Percentiles rank a stretch among this genome's conserved stretches.
These are phyloP conservation scores for Chlorella sp. DNA, from an alignment of 139 green algal genomes.

Conservation along the genomic window DNA sequence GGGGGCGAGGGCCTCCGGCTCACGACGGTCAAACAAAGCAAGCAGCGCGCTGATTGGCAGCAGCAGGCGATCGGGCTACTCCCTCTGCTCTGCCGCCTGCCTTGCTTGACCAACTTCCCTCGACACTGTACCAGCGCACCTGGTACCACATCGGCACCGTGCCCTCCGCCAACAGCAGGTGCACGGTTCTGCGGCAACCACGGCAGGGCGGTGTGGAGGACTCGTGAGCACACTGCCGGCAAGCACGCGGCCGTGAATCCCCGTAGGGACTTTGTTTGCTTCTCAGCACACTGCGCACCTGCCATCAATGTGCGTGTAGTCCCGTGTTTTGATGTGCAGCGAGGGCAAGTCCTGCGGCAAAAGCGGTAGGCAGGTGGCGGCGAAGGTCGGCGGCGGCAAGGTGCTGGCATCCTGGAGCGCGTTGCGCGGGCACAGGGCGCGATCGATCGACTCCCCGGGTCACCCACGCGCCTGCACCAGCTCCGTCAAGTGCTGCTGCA, in stretches of 20 bases:
- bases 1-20: background rate
- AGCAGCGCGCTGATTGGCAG: background rate
- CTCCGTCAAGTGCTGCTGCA: slow-evolving; percentile 77
- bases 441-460: background rate
- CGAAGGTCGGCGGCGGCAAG: no score
- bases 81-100: no score
- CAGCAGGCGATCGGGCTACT: no score
- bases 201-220: no score
- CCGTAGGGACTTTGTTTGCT: background rate
- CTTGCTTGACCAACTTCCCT: no score
- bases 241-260: background rate
- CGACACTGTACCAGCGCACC: slow-evolving; percentile 35
- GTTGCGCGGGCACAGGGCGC: background rate
- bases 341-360: slow-evolving; percentile 71
- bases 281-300: slow-evolving; percentile 30
- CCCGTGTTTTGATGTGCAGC: slow-evolving; percentile 53
- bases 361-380: background rate
- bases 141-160: slow-evolving; percentile 91
- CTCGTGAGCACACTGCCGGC: no score
- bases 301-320: slow-evolving; percentile 69
- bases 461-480: slow-evolving; percentile 58
- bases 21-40: background rate
- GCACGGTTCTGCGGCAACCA: slow-evolving; percentile 43
- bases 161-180: slow-evolving; percentile 81
- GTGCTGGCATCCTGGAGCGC: background rate